A percentile compares a stretch with the other conserved stretches of the same genome.
Conservation (phyloP, 148 eudicot species). For the Gaultheria prostrata region DNA sequence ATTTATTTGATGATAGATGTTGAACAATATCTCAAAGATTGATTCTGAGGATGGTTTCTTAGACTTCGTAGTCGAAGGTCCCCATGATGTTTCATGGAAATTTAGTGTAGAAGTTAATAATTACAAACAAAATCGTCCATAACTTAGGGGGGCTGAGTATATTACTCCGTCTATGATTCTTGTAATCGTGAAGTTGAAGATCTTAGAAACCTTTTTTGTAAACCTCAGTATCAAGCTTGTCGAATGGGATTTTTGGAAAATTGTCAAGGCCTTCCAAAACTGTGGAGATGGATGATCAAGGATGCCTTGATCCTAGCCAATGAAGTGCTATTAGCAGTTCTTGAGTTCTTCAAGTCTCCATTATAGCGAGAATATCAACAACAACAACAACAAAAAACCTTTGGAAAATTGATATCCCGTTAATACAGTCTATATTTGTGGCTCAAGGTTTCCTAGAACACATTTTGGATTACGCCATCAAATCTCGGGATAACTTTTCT, state of each 20-base stretch:
- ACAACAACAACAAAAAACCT: neutral
- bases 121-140: neutral
- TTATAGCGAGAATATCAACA: neutral
- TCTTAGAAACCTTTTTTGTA: neutral
- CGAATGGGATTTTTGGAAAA: neutral
- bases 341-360: neutral
- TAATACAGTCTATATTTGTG: neutral
- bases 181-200: neutral
- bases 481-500: neutral
- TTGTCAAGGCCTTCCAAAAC: neutral
- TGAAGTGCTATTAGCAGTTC: neutral
- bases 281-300: neutral
- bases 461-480: neutral
- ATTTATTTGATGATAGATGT: neutral
- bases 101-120: neutral
- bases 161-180: neutral
- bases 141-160: neutral
- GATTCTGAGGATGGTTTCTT: neutral
- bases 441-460: neutral
- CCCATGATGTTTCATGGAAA: neutral
- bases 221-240: neutral
- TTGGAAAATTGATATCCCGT: neutral
- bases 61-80: neutral
- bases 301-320: neutral
- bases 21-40: neutral